Evolutionary conservation across 345 rosid genomes (phyloP), one percentile per base, ranked within the genome.

Genomic region (Trapa incisa): DNA sequence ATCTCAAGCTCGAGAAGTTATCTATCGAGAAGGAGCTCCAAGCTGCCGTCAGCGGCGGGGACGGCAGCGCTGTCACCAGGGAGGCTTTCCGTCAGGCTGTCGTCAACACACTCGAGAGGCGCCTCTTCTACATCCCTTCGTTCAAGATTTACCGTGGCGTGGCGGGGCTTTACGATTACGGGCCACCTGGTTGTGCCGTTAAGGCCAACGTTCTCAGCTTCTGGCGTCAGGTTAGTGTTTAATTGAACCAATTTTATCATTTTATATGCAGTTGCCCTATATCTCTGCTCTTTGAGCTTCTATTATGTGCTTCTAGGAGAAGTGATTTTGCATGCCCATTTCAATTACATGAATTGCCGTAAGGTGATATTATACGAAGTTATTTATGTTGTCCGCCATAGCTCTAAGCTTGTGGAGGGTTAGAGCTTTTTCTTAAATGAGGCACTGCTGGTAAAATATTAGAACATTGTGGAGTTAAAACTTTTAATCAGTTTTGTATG

Each of bases 61-160:
- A 79, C 50, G 86, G 81, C 35, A 74, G 83, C 66, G 65, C 88
- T 2, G 57, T 78, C 43, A 79, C 72, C 75, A 81, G 84, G 71
- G 98, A 93, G 75, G 89, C 87, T 22, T 89, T 93, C 74, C 91
- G 98, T 9, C 89, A 87, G 75, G 71, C 86, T 47, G 87, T 80
- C 1, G 85, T 73, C 4, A 93, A 90, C 68, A 87, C 98, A 8
- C 86, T 93, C 0, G 98, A 87, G 71, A 79, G 97, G 57, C 87
- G 92, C 29, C 78, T 89, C 75, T 93, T 93, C 58, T 93, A 77
- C 69, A 86, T 84, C 1, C 94, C 96, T 0, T 90, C 97, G 2
- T 93, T 90, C 73, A 86, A 88, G 84, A 93, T 93, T 69, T 93
- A 93, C 71, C 68, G 96, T 11, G 97, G 97, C 6, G 97, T 93